Evolutionary conservation across 257 asterid species (phyloP).

Genomic region (Catharanthus roseus): DNA sequence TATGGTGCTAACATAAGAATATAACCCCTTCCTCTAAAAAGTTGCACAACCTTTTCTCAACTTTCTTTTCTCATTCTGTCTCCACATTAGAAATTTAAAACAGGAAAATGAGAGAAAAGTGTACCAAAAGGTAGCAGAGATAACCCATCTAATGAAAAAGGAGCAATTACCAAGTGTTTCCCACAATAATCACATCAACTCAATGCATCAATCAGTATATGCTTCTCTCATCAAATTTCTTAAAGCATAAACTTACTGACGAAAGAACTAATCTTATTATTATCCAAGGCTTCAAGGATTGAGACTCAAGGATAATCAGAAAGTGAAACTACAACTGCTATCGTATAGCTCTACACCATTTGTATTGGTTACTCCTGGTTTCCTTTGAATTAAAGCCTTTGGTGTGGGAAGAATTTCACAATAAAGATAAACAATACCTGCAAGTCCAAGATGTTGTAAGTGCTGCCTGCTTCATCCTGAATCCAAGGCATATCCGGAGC

Average conservation of each 20-base stretch:
- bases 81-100: not conserved
- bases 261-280: not conserved
- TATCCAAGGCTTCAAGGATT: not conserved
- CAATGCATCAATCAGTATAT: not conserved
- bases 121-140: not conserved
- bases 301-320: not conserved
- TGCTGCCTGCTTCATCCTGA: slow-evolving; percentile 80
- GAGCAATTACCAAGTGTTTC: not conserved
- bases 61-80: not conserved
- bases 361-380: not conserved
- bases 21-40: not conserved
- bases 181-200: not conserved
- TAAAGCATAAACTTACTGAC: not conserved
- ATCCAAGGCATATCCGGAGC: slow-evolving; percentile 76
- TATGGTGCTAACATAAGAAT: not conserved
- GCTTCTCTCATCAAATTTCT: not conserved
- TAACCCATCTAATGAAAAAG: not conserved
- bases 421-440: slow-evolving; percentile 45
- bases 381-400: not conserved
- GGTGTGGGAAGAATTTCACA: not conserved
- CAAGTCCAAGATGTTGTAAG: slow-evolving; percentile 78
- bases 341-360: not conserved
- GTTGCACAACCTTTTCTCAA: too few species aligned
- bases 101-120: not conserved
- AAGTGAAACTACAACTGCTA: not conserved